phyloP scores from a whole-genome alignment of 2,329 filamentous ascomycete genomes.

The Fusarium mundagurra region DNA sequence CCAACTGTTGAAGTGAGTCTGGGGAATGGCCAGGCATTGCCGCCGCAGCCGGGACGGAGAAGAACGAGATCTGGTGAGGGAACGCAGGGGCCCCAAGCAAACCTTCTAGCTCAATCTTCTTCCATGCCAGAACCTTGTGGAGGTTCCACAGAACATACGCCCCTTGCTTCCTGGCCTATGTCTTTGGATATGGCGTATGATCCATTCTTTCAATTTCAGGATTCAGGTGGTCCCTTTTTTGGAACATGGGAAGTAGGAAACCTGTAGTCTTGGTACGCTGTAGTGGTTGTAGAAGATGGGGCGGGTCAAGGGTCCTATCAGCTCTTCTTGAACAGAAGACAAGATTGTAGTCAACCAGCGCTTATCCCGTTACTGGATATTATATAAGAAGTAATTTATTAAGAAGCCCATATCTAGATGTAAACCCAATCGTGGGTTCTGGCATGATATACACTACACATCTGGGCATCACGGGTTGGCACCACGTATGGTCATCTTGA shows the following conservation, averaged over 20 bases:
- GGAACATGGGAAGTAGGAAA: not conserved
- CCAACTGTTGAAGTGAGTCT: not conserved
- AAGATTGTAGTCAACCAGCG: too few species aligned
- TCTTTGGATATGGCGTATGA: slow-evolving; percentile 2
- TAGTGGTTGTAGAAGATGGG: too few species aligned
- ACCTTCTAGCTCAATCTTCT: not conserved
- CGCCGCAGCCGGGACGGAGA: not conserved
- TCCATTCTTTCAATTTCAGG: not conserved
- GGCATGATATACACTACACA: not conserved
- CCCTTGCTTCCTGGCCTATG: not conserved
- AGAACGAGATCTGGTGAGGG: not conserved
- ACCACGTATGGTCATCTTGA: not conserved
- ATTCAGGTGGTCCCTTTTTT: not conserved
- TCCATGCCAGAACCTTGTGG: not conserved
- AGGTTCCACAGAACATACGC: not conserved
- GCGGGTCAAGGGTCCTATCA: not conserved
- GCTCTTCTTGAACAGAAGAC: too few species aligned
- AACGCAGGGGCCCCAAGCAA: not conserved
- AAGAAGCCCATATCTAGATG: not conserved
- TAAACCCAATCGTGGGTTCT: not conserved
- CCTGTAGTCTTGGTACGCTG: not conserved
- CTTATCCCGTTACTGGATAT: not conserved
- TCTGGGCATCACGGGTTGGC: not conserved
- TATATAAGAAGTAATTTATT: not conserved
- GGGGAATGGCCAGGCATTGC: not conserved